phyloP scores from a whole-genome alignment of 2,329 filamentous ascomycete species.

The Cordyceps javanica region DNA sequence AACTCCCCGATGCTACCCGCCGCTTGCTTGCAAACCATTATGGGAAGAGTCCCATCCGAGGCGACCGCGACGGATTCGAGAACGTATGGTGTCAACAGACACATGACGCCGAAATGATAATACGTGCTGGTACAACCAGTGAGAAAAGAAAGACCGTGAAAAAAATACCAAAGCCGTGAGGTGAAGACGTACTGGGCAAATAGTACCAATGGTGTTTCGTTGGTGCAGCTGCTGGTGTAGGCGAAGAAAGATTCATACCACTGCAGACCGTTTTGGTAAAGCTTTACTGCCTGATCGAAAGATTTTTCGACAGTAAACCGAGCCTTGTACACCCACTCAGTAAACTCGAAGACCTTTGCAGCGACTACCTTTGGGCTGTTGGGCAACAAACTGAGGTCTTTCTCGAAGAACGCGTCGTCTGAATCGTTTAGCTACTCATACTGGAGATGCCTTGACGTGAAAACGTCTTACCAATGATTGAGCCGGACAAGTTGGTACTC shows the following conservation, averaged over 20 bases:
- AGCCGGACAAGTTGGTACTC: background rate
- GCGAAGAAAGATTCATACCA: conserved; percentile 9
- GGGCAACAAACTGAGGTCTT: background rate
- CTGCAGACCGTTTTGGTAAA: background rate
- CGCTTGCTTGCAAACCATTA: background rate
- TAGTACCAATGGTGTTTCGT: background rate
- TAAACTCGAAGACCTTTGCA: conserved; percentile 7
- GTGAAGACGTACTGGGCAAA: conserved; percentile 2
- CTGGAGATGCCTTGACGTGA: too few species aligned
- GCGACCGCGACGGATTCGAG: background rate
- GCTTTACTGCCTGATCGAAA: background rate
- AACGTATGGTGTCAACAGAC: background rate
- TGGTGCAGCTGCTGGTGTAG: background rate
- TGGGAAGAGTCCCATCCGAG: background rate
- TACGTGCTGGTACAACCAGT: background rate
- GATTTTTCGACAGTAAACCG: background rate
- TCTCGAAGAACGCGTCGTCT: background rate
- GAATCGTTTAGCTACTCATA: background rate
- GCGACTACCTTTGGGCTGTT: background rate
- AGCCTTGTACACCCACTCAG: conserved; percentile 1
- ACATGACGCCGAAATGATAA: conserved; percentile 6
- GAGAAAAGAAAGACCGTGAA: background rate
- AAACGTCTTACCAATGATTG: background rate
- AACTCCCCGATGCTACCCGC: background rate
- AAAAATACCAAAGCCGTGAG: background rate